These are phyloP conservation scores for Ophidiomyces ophidiicola DNA, from an alignment of 2,329 filamentous ascomycete species.

Conservation along the genomic window DNA sequence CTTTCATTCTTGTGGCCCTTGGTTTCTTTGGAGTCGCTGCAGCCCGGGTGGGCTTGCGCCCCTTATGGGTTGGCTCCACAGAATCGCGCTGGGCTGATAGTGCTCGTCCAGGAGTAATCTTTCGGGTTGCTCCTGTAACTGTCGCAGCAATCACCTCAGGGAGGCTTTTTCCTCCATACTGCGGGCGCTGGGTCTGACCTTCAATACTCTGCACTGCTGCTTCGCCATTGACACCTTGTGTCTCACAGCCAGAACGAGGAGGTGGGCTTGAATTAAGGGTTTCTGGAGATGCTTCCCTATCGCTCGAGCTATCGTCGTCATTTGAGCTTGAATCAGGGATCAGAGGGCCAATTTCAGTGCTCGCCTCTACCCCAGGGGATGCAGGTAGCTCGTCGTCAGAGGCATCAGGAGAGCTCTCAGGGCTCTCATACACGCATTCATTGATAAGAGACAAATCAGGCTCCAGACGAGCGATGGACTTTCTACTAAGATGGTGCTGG, in stretches of 20 bases:
- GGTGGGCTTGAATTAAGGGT: neutral
- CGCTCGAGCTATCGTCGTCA: neutral
- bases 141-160: neutral
- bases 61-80: neutral
- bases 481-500: constrained; percentile 12
- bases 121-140: neutral
- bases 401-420: constrained; percentile 5
- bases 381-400: constrained; percentile 4
- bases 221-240: neutral
- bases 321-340: neutral
- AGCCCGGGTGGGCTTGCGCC: neutral
- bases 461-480: constrained; percentile 15
- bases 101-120: neutral
- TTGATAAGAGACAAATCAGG: constrained; percentile 14
- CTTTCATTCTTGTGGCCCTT: neutral
- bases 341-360: neutral
- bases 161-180: neutral
- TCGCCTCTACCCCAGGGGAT: neutral
- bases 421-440: constrained; percentile 4
- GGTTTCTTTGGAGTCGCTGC: neutral
- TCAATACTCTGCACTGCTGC: neutral
- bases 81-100: neutral
- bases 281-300: neutral
- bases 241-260: neutral
- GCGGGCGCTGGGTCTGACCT: neutral